Conservation (phyloP, 495 filamentous ascomycete genomes). For the Podospora sp. region DNA sequence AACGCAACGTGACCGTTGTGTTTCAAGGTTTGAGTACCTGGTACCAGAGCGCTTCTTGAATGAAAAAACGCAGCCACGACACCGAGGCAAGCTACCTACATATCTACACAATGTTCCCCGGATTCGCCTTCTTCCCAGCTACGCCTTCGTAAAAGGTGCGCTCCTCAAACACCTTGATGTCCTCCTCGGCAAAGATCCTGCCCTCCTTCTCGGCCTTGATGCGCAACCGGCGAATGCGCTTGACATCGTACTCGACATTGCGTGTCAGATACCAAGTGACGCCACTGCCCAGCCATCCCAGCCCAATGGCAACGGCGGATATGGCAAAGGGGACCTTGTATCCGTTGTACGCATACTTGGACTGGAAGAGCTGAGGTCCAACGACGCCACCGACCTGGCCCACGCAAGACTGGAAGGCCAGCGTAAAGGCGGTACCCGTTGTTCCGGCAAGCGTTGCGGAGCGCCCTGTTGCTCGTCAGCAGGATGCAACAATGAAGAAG, state of each 20-base stretch:
- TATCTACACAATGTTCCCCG: not conserved
- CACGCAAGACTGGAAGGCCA: conserved; percentile 37
- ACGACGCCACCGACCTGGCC: conserved; percentile 41
- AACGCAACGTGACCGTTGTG: too few relatives aligned
- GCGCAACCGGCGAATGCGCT: conserved; percentile 29
- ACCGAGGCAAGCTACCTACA: too few relatives aligned
- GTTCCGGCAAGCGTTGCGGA: conserved; percentile 35
- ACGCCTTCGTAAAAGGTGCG: conserved; percentile 11
- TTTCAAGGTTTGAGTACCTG: not conserved
- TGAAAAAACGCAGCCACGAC: too few relatives aligned
- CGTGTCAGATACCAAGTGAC: conserved; percentile 41
- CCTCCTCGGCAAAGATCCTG: conserved; percentile 28
- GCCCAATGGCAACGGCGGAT: conserved; percentile 28
- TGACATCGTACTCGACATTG: conserved; percentile 38
- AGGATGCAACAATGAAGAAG: not conserved
- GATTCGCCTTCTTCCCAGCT: not conserved
- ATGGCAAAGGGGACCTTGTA: conserved; percentile 40
- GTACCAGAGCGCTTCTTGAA: too few relatives aligned
- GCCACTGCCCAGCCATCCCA: conserved; percentile 30
- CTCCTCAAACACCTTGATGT: conserved; percentile 28
- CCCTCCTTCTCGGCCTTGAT: conserved; percentile 30
- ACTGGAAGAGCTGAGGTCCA: conserved; percentile 40
- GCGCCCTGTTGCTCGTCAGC: conserved; percentile 25
- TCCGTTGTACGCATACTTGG: conserved; percentile 32
- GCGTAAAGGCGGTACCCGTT: conserved; percentile 40